Evolutionary conservation across 73 alveolate genomes (phyloP).

Genomic region (Tetrahymena thermophila): DNA sequence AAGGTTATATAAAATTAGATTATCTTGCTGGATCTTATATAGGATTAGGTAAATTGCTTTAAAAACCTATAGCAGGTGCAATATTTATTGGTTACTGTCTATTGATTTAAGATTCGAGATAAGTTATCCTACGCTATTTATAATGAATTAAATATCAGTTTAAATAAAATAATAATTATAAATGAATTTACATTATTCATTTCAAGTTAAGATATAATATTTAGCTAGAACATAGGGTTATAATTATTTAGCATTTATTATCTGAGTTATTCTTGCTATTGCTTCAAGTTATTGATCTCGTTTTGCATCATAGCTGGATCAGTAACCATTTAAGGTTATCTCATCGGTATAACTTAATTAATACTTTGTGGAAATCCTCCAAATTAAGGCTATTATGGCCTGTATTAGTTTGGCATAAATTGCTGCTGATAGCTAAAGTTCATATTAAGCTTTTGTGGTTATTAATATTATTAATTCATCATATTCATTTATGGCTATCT

Average conservation of each 20-base stretch:
- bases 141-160: not conserved
- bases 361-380: not conserved
- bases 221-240: not conserved
- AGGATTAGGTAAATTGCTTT: not conserved
- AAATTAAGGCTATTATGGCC: not conserved
- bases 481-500: not conserved
- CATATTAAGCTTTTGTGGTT: not conserved
- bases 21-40: not conserved
- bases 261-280: not conserved
- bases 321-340: not conserved
- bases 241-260: not conserved
- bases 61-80: not conserved
- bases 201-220: not conserved
- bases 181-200: not conserved
- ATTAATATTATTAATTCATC: not conserved
- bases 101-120: not conserved
- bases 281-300: not conserved
- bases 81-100: not conserved
- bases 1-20: not conserved
- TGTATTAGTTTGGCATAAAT: not conserved
- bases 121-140: not conserved
- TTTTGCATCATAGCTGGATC: not conserved
- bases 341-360: not conserved
- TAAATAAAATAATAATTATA: not conserved
- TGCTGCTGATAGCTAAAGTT: not conserved